Evolutionary conservation across 1,284 basidiomycete genomes (phyloP), one percentile per base, ranked within the genome.

Genomic region (Mycena citricolor): DNA sequence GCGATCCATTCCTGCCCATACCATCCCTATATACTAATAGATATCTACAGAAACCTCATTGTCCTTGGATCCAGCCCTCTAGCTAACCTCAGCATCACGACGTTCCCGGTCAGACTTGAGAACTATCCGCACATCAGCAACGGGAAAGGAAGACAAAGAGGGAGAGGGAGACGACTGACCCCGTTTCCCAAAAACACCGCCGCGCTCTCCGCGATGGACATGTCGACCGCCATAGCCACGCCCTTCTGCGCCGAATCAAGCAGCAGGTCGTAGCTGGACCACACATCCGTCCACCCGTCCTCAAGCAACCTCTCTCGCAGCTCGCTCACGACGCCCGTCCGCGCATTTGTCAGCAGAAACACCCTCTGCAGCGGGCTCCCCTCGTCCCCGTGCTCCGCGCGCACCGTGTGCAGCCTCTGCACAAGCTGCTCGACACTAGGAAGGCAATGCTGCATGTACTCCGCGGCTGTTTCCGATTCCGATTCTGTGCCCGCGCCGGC

Each of bases 131-230:
- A 50, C 48, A 32, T 22, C 31, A 52, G 32, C 29, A 10, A 5
- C 23, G 11, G 21, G 4, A n/a, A n/a, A n/a, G n/a, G n/a, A n/a
- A n/a, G n/a, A n/a, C n/a, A n/a, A n/a, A 20, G 5, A 31, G 8
- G 30, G 29, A 10, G 6, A 45, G 41, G 43, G n/a, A 32, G 36
- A 35, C 31, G 36, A 71, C 74, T 52, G 47, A 75, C 75, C 62
- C 86, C 89, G 56, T 90, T 92, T 2, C 84, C 84, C 12, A 88
- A 66, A 61, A 86, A 87, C 44, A 86, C 78, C 49, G 83, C 80
- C 1, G 82, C 77, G 37, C 74, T 66, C 55, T 83, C 72, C 1
- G 79, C 84, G 24, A 88, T 74, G 20, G 78, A 81, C 79, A 85
- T 85, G 62, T 87, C 84, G 12, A 86, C 75, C 7, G 76, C 81